These are phyloP conservation scores for Biscogniauxia sp. DNA, from an alignment of 2,329 filamentous ascomycete genomes.

Conservation along the genomic window DNA sequence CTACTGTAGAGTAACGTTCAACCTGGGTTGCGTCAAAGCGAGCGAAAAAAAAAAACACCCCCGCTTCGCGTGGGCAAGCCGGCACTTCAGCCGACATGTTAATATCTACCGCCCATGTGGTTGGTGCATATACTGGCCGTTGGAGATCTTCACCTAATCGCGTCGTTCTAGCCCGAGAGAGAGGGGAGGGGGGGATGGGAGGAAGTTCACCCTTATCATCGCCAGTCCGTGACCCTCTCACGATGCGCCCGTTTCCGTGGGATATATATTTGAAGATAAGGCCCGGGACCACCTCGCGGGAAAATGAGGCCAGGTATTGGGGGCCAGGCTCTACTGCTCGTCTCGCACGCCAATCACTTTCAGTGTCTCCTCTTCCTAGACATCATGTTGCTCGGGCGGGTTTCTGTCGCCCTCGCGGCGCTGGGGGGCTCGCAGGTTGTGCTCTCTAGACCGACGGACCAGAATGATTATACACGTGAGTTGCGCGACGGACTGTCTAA, in stretches of 20 bases:
- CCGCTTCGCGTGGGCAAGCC: neutral
- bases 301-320: neutral
- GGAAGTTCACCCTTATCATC: constrained; percentile 1
- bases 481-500: neutral
- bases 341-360: neutral
- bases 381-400: constrained; percentile 2
- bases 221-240: neutral
- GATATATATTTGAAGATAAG: constrained; percentile 9
- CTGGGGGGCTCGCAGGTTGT: constrained; percentile 2
- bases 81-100: neutral
- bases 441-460: constrained; percentile 4
- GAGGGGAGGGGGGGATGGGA: neutral
- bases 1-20: neutral
- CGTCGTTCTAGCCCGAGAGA: constrained; percentile 10
- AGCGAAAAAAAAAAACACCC: neutral
- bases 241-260: neutral
- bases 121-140: constrained; percentile 14
- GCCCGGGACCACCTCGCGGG: neutral
- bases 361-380: neutral
- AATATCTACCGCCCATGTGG: constrained; percentile 1
- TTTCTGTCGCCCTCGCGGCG: constrained; percentile 6
- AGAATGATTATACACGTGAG: constrained; percentile 9
- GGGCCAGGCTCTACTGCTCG: neutral
- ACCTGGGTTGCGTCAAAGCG: neutral
- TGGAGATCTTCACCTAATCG: constrained; percentile 10